Evolutionary conservation across 208 protist genomes (phyloP).

Genomic region (Porcisia deanei): DNA sequence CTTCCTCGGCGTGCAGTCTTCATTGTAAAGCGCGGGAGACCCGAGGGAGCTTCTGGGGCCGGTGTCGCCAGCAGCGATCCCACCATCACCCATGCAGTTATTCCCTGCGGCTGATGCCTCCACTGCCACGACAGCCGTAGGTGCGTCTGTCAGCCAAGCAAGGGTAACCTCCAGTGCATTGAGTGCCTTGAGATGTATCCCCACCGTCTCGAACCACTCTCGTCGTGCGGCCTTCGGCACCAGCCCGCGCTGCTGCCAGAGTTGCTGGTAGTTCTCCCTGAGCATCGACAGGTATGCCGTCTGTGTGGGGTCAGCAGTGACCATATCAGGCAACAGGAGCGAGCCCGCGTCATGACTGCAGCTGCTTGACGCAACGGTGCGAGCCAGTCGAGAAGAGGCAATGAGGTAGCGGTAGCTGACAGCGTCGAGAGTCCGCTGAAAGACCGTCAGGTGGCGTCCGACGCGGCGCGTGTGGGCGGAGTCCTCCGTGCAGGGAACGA

Average conservation of each 20-base stretch:
- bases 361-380: not conserved
- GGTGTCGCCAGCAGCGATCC: not conserved
- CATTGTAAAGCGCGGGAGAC: not conserved
- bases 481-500: slow-evolving; percentile 63
- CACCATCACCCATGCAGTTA: not conserved
- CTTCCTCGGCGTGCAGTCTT: slow-evolving; percentile 2
- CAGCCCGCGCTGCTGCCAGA: slow-evolving; percentile 24
- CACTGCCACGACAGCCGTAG: not conserved
- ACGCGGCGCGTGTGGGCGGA: slow-evolving; percentile 25
- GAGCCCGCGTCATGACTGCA: not conserved
- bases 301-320: not conserved
- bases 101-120: not conserved
- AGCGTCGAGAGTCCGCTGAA: slow-evolving; percentile 40
- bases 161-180: slow-evolving; percentile 10
- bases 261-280: slow-evolving; percentile 14
- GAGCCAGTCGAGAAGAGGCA: slow-evolving; percentile 13
- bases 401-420: slow-evolving; percentile 23
- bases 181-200: slow-evolving; percentile 30
- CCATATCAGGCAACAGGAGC: not conserved
- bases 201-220: slow-evolving; percentile 65
- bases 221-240: slow-evolving; percentile 30
- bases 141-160: slow-evolving; percentile 22
- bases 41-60: not conserved
- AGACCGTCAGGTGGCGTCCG: slow-evolving; percentile 28
- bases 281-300: slow-evolving; percentile 9